phyloP scores from a whole-genome alignment of 1,284 basidiomycete genomes.

The Coriolopsis trogii region DNA sequence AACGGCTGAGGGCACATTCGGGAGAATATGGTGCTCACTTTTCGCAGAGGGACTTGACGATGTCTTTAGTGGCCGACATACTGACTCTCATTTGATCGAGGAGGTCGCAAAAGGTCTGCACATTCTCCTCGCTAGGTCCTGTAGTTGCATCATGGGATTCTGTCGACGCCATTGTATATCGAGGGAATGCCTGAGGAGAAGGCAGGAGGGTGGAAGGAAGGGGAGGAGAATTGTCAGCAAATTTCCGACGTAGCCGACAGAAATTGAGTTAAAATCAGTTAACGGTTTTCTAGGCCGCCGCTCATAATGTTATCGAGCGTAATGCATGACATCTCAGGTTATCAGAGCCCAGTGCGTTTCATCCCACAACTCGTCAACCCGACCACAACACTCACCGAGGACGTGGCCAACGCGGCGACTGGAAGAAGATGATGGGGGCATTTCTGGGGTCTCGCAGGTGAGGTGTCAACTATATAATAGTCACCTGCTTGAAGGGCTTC shows the following conservation, averaged over 20 bases:
- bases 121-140: slow-evolving; percentile 13
- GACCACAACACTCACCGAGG: slow-evolving; percentile 15
- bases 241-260: not conserved
- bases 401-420: not conserved
- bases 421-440: slow-evolving; percentile 13
- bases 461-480: not conserved
- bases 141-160: slow-evolving; percentile 1
- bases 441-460: not conserved
- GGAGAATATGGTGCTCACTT: too few species aligned
- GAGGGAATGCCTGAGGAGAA: not conserved
- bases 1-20: too few species aligned
- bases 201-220: slow-evolving; percentile 1
- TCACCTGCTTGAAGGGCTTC: not conserved
- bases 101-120: slow-evolving; percentile 40
- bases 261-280: slow-evolving; percentile 53
- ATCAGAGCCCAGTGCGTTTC: slow-evolving; percentile 93
- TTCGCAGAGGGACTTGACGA: slow-evolving; percentile 54
- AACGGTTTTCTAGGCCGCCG: slow-evolving; percentile 92
- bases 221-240: slow-evolving; percentile 1
- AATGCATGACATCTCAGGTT: slow-evolving; percentile 67
- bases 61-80: slow-evolving; percentile 61
- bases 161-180: not conserved
- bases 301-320: slow-evolving; percentile 56
- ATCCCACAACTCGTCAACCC: slow-evolving; percentile 41
- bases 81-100: slow-evolving; percentile 67